Base-by-base conservation (phyloP, 2,329 filamentous ascomycete species). In the Colletotrichum chrysophilum region DNA sequence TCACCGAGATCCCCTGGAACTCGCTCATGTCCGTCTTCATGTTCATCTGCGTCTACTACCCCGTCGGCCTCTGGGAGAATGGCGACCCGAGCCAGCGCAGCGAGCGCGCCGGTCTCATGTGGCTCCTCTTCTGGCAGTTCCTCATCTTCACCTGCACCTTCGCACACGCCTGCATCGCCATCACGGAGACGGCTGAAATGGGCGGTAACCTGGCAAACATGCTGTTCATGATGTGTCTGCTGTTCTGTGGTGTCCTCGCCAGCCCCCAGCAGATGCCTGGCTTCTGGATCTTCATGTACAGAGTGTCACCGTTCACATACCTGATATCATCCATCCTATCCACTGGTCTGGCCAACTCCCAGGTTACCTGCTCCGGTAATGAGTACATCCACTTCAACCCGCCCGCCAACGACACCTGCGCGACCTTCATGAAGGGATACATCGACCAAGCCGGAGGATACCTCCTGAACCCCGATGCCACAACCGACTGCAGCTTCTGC, bases 241-340 rank as follows among this genome's bases (percentile, higher is more conserved):
- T 92, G 74, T 94, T 94, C 86, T 92, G 90, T 81, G 79, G 91
- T 84, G 91, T 95, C 52, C 87, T 94, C 66, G 91, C 91, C 2
- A 83, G 87, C 2, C 91, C 91, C 0, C 80, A 80, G 0, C 84
- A 86, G 1, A 88, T 95, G 9, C 93, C 93, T 0, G 86, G 89
- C 4, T 94, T 94, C 86, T 95, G 93, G 93, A 91, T 89, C 70
- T 93, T 93, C 85, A 93, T 94, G 91, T 94, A 94, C 82, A 88
- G 91, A 38, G 84, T 92, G 62, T 93, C 91, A 0, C 93, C 93
- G 1, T 91, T 94, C 78, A 94, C 92, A 0, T 95, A 95, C 81
- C 85, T 94, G 18, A 87, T 94, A 60, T 86, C 88, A 32, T 92
- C 91, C 5, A 88, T 95, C 82, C 85, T 94, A 64, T 80, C 80